phyloP scores from a whole-genome alignment of 2,329 filamentous ascomycete species.

The Colletotrichum sp. region DNA sequence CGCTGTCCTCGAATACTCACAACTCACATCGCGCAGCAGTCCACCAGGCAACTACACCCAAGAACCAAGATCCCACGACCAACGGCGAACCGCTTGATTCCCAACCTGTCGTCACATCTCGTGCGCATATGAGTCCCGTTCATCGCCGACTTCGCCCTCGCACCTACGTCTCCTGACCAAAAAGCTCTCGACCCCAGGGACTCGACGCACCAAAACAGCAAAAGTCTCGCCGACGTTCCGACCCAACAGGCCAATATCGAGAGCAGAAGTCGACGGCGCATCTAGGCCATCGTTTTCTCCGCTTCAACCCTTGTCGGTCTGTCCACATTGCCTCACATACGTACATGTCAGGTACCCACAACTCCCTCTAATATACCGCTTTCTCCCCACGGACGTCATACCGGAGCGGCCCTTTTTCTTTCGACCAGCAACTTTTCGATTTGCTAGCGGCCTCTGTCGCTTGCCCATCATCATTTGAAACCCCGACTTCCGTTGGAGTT shows the following conservation, averaged over 20 bases:
- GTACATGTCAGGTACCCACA: conserved; percentile 17
- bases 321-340: conserved; percentile 14
- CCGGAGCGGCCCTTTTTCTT: not conserved
- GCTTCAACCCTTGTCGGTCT: conserved; percentile 8
- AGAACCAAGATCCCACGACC: not conserved
- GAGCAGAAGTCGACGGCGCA: not conserved
- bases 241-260: not conserved
- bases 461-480: conserved; percentile 11
- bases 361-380: conserved; percentile 20
- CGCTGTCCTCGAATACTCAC: not conserved
- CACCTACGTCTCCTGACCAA: not conserved
- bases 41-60: not conserved
- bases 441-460: conserved; percentile 1
- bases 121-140: not conserved
- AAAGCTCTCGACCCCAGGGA: not conserved
- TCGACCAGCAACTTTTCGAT: conserved; percentile 10
- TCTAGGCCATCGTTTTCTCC: conserved; percentile 13
- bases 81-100: not conserved
- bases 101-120: not conserved
- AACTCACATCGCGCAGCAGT: conserved; percentile 1
- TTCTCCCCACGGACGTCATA: conserved; percentile 21
- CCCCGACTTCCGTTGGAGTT: not conserved
- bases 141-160: not conserved
- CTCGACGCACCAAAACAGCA: not conserved
- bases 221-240: not conserved